A percentile compares a stretch with the other conserved stretches of the same genome.
These are phyloP conservation scores for Sclerotinia borealis DNA, from an alignment of 2,329 filamentous ascomycete genomes.

Conservation along the genomic window DNA sequence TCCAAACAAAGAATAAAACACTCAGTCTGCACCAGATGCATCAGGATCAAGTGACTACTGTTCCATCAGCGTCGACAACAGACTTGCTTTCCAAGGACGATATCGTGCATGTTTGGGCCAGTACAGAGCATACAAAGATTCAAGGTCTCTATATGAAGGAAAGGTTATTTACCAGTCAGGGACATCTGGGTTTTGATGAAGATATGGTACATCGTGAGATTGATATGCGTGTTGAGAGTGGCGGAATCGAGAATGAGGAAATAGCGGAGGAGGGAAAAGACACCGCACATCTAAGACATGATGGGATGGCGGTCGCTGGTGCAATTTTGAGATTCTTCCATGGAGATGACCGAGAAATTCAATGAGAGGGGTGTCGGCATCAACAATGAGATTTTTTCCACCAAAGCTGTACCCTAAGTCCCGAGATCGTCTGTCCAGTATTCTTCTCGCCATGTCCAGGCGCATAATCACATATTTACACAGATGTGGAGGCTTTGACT, in stretches of 20 bases:
- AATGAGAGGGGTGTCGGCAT: not conserved
- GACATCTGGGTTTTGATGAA: slow-evolving; percentile 75
- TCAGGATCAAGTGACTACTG: slow-evolving; percentile 57
- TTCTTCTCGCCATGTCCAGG: not conserved
- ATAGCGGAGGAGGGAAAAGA: slow-evolving; percentile 62
- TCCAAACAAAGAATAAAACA: slow-evolving; percentile 43
- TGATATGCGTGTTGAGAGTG: slow-evolving; percentile 60
- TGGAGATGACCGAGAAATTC: slow-evolving; percentile 17
- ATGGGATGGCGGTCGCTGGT: slow-evolving; percentile 67
- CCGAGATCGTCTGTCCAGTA: no score
- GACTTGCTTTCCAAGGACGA: slow-evolving; percentile 18
- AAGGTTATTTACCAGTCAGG: slow-evolving; percentile 70
- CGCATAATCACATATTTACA: not conserved
- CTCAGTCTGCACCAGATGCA: slow-evolving; percentile 75
- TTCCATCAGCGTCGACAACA: slow-evolving; percentile 46
- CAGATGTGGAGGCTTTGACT: not conserved
- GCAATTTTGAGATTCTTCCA: slow-evolving; percentile 68
- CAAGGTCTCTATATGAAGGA: slow-evolving; percentile 71
- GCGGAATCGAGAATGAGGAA: slow-evolving; percentile 67
- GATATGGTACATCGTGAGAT: slow-evolving; percentile 57
- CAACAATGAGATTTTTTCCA: not conserved
- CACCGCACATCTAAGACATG: slow-evolving; percentile 62
- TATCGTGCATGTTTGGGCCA: slow-evolving; percentile 56
- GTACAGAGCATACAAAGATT: slow-evolving; percentile 59
- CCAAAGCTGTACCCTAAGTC: not conserved